phyloP scores from a whole-genome alignment of 208 protist genomes.

The Phytomonas serpens region DNA sequence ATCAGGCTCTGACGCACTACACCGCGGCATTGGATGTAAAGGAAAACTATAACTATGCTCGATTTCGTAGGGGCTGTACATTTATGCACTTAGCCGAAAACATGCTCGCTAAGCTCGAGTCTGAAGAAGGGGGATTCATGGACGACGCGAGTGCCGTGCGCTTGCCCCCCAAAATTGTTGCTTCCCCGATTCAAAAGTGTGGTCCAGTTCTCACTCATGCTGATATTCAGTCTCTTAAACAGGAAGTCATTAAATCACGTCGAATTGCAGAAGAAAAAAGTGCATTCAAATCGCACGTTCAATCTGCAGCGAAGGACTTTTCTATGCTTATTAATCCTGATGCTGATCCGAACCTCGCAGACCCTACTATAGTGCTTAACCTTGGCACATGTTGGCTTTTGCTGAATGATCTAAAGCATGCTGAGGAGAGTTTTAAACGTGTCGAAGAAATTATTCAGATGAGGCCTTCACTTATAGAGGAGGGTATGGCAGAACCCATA shows the following conservation, averaged over 20 bases:
- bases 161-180: neutral
- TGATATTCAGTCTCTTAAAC: neutral
- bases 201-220: neutral
- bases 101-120: conserved; percentile 13
- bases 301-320: conserved; percentile 41
- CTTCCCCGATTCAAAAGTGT: neutral
- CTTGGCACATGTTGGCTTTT: conserved; percentile 65
- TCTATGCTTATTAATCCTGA: conserved; percentile 24
- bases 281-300: conserved; percentile 12
- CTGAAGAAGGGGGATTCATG: neutral
- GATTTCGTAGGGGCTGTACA: conserved; percentile 68
- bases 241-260: neutral
- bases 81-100: conserved; percentile 42
- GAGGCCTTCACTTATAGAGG: conserved; percentile 41
- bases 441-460: conserved; percentile 48
- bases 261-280: conserved; percentile 9
- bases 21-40: conserved; percentile 54
- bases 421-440: conserved; percentile 54
- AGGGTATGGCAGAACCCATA: conserved; percentile 55
- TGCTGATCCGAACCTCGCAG: conserved; percentile 17
- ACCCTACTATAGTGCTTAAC: conserved; percentile 59
- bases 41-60: conserved; percentile 66
- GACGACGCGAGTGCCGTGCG: neutral
- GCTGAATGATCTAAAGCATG: conserved; percentile 42
- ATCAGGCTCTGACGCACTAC: conserved; percentile 73